Evolutionary conservation across 2,329 filamentous ascomycete genomes (phyloP).

Genomic region (Periconia macrospinosa): DNA sequence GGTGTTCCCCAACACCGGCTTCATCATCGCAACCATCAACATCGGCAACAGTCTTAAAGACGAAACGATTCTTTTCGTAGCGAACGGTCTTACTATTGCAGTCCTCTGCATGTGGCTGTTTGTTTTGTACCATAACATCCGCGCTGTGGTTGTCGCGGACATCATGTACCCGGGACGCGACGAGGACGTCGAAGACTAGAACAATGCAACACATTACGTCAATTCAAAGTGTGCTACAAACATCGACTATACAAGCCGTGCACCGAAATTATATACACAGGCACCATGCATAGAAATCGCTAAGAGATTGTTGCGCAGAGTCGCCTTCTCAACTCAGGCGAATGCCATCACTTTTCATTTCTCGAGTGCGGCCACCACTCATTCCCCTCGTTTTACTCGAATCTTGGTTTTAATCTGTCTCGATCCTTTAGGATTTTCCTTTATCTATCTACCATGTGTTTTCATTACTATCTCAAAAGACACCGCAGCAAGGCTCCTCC

Average conservation of each 20-base stretch:
- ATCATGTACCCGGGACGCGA: slow-evolving; percentile 63
- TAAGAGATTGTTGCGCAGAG: not conserved
- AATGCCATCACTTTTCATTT: not conserved
- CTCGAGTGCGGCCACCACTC: not conserved
- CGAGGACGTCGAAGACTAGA: slow-evolving; percentile 53
- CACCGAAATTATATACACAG: not conserved
- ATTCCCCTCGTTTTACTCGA: not conserved
- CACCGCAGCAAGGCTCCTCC: not conserved
- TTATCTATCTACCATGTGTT: not conserved
- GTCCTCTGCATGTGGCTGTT: slow-evolving; percentile 58
- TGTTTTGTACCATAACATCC: slow-evolving; percentile 54
- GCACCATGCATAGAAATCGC: not conserved
- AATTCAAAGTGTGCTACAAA: no score
- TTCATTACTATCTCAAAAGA: not conserved
- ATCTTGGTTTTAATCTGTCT: not conserved
- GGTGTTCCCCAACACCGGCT: slow-evolving; percentile 49
- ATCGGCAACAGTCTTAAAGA: slow-evolving; percentile 42
- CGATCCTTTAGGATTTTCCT: not conserved
- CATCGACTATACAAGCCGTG: not conserved
- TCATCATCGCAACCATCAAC: slow-evolving; percentile 47
- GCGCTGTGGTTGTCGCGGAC: slow-evolving; percentile 55
- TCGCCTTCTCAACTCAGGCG: not conserved
- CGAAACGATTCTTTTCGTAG: slow-evolving; percentile 42
- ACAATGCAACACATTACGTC: not conserved
- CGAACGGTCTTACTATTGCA: slow-evolving; percentile 54